These are phyloP conservation scores for Solanum pimpinellifolium DNA, from an alignment of 257 asterid species.

Conservation along the genomic window DNA sequence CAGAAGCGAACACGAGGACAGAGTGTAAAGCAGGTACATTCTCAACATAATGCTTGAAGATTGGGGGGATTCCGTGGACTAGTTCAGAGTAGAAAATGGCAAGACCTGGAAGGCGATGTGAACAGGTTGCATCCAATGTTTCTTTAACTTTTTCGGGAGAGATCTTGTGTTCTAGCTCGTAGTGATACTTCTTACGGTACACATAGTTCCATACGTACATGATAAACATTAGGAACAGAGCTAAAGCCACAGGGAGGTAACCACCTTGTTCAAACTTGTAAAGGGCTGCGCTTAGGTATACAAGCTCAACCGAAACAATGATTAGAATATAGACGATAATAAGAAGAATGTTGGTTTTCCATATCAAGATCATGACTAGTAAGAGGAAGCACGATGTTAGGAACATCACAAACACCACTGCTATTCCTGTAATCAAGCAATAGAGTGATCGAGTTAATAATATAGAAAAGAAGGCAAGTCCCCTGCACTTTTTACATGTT, in stretches of 20 bases:
- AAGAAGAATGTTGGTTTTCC: conserved; percentile 40
- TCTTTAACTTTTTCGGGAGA: conserved; percentile 19
- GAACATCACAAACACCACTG: conserved; percentile 50
- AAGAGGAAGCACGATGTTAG: conserved; percentile 35
- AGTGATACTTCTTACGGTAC: conserved; percentile 26
- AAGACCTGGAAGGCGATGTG: conserved; percentile 35
- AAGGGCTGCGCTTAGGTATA: conserved; percentile 31
- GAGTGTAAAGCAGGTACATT: conserved; percentile 46
- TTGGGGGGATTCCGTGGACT: conserved; percentile 55
- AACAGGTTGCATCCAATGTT: background rate
- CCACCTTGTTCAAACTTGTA: conserved; percentile 51
- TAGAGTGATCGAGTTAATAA: background rate
- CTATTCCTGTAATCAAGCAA: conserved; percentile 26
- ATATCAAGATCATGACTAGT: conserved; percentile 43
- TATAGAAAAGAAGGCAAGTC: background rate
- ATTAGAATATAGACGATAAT: conserved; percentile 11
- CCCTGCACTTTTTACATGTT: background rate
- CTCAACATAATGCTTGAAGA: conserved; percentile 43
- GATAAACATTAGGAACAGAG: conserved; percentile 22
- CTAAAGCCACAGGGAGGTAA: conserved; percentile 35
- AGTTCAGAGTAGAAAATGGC: conserved; percentile 55
- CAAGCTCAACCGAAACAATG: conserved; percentile 25
- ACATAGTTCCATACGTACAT: conserved; percentile 47
- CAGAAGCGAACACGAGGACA: conserved; percentile 34
- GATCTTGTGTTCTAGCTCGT: conserved; percentile 36